Conservation (phyloP, 371 early-diverging fungal genomes). For the Apophysomyces ossiformis region DNA sequence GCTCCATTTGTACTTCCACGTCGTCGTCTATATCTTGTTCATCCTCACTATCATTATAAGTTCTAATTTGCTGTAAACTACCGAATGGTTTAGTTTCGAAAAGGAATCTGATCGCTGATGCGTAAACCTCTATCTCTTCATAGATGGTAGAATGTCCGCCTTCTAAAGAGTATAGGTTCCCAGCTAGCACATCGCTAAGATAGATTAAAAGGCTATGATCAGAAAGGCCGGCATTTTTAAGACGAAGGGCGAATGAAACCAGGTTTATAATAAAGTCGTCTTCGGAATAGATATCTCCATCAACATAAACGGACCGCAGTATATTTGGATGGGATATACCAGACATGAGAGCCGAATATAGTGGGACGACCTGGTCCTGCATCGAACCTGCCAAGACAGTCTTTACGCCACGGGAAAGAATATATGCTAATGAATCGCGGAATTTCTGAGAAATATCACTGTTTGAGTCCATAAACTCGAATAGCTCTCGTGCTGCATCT, state of each 20-base stretch:
- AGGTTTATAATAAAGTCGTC: slow-evolving; percentile 90
- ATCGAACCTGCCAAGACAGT: slow-evolving; percentile 75
- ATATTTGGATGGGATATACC: slow-evolving; percentile 87
- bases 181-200: slow-evolving; percentile 85
- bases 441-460: slow-evolving; percentile 72
- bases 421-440: slow-evolving; percentile 67
- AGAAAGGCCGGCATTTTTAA: slow-evolving; percentile 84
- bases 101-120: slow-evolving; percentile 52
- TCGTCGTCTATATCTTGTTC: neutral
- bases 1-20: slow-evolving; percentile 32
- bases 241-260: slow-evolving; percentile 79
- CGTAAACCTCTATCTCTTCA: slow-evolving; percentile 87
- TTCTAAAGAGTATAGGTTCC: slow-evolving; percentile 86
- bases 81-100: slow-evolving; percentile 50
- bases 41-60: neutral
- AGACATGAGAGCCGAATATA: slow-evolving; percentile 94
- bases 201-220: slow-evolving; percentile 88
- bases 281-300: slow-evolving; percentile 72
- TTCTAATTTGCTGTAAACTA: slow-evolving; percentile 8
- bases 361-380: slow-evolving; percentile 96
- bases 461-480: slow-evolving; percentile 88
- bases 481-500: slow-evolving; percentile 90
- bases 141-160: slow-evolving; percentile 95
- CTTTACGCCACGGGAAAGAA: slow-evolving; percentile 73
- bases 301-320: slow-evolving; percentile 90